A percentile compares a stretch with the other conserved stretches of the same genome.
Evolutionary conservation across 2,329 filamentous ascomycete species (phyloP).

Genomic region (Cadophora sp.): DNA sequence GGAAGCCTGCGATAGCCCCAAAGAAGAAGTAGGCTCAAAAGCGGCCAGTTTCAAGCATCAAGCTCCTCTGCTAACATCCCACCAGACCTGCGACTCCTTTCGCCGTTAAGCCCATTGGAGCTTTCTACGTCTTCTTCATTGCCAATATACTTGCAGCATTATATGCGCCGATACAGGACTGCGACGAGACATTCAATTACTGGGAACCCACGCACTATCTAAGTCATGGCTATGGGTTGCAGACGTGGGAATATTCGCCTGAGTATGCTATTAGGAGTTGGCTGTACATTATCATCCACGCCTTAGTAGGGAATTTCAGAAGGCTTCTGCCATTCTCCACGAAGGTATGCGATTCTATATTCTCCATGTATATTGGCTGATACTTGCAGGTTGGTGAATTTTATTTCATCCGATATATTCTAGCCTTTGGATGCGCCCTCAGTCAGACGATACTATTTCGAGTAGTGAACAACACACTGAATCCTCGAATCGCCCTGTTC

Average conservation of each 20-base stretch:
- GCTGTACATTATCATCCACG: constrained; percentile 86
- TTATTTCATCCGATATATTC: constrained; percentile 79
- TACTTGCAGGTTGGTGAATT: constrained; percentile 70
- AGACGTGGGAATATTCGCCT: constrained; percentile 99
- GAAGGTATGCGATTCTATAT: constrained; percentile 52
- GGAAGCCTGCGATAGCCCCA: constrained; percentile 26
- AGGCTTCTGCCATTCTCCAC: constrained; percentile 66
- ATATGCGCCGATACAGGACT: constrained; percentile 93
- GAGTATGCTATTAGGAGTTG: constrained; percentile 95
- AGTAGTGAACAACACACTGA: constrained; percentile 76
- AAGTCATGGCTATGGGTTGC: constrained; percentile 87
- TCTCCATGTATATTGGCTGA: constrained; percentile 21
- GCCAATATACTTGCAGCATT: constrained; percentile 79
- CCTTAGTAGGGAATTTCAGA: constrained; percentile 70
- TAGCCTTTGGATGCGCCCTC: constrained; percentile 79
- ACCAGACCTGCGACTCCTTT: constrained; percentile 57
- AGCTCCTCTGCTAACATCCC: constrained; percentile 18
- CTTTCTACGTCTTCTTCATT: constrained; percentile 80
- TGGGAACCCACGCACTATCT: constrained; percentile 98
- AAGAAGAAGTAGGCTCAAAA: constrained; percentile 33
- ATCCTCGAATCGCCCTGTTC: constrained; percentile 82
- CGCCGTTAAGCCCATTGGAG: constrained; percentile 72
- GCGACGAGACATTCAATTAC: constrained; percentile 99
- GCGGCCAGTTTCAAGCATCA: not conserved
- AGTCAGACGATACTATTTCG: constrained; percentile 85